Evolutionary conservation across 345 rosid species (phyloP).

Genomic region (Excoecaria agallocha): DNA sequence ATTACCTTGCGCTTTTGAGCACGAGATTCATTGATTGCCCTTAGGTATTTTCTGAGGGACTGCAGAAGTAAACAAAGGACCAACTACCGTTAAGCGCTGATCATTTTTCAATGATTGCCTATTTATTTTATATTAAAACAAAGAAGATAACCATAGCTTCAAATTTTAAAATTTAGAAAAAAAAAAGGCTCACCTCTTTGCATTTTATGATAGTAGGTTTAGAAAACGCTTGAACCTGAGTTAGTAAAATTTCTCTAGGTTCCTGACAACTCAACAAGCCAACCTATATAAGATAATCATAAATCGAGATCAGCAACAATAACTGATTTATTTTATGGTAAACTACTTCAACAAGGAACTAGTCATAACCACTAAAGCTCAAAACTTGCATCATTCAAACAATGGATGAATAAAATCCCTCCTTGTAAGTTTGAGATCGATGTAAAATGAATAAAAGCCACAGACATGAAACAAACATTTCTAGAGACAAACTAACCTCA

Average conservation of each 20-base stretch:
- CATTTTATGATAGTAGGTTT: no score
- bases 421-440: neutral
- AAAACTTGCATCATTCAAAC: neutral
- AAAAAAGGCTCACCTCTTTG: no score
- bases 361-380: neutral
- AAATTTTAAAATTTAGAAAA: no score
- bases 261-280: constrained; percentile 54
- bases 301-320: neutral
- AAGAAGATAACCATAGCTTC: no score
- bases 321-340: neutral
- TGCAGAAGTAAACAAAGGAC: no score
- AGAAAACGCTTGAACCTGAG: no score
- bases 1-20: constrained; percentile 94
- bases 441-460: neutral
- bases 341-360: neutral
- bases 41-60: constrained; percentile 77
- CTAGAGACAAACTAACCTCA: no score
- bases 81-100: no score
- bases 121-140: no score
- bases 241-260: no score
- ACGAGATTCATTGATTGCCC: constrained; percentile 97
- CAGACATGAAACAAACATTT: neutral
- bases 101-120: no score
- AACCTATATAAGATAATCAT: constrained; percentile 18
- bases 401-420: neutral